phyloP scores from a whole-genome alignment of 2,329 filamentous ascomycete genomes.

The Xylariaceae sp. region DNA sequence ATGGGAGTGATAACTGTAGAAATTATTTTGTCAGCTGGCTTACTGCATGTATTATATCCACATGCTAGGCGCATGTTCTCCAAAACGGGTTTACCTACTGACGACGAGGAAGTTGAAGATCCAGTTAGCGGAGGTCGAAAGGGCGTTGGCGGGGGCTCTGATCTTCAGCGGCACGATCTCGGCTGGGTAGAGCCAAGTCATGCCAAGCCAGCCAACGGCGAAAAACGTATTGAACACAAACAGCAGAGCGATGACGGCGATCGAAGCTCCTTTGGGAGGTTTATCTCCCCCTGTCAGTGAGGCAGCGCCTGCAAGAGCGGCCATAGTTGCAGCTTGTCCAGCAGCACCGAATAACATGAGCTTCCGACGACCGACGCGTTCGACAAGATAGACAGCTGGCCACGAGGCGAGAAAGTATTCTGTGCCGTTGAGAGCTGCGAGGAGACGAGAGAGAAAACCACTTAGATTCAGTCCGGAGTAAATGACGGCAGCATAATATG shows the following conservation, averaged over 20 bases:
- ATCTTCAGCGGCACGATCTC: conserved; percentile 60
- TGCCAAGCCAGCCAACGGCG: conserved; percentile 58
- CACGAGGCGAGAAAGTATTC: conserved; percentile 63
- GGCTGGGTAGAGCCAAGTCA: conserved; percentile 65
- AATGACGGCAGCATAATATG: conserved; percentile 56
- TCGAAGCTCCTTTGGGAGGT: conserved; percentile 34
- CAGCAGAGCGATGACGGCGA: conserved; percentile 47
- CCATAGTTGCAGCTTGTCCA: conserved; percentile 70
- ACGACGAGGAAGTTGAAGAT: conserved; percentile 69
- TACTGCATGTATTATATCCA: neutral
- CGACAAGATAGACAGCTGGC: conserved; percentile 65
- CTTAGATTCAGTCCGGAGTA: conserved; percentile 57
- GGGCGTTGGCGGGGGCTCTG: conserved; percentile 62
- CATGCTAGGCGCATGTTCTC: too few species aligned
- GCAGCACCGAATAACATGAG: conserved; percentile 74
- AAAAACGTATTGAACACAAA: conserved; percentile 62
- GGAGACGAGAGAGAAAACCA: conserved; percentile 61
- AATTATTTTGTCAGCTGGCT: conserved; percentile 4
- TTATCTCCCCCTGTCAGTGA: conserved; percentile 33
- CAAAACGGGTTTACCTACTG: conserved; percentile 37
- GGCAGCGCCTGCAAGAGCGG: conserved; percentile 58
- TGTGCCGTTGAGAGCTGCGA: conserved; percentile 58
- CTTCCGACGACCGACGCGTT: conserved; percentile 69
- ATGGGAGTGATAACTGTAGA: conserved; percentile 60
- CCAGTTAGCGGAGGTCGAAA: conserved; percentile 59